These are phyloP conservation scores for Penicillium oxalicum DNA, from an alignment of 2,329 filamentous ascomycete genomes.

Conservation along the genomic window DNA sequence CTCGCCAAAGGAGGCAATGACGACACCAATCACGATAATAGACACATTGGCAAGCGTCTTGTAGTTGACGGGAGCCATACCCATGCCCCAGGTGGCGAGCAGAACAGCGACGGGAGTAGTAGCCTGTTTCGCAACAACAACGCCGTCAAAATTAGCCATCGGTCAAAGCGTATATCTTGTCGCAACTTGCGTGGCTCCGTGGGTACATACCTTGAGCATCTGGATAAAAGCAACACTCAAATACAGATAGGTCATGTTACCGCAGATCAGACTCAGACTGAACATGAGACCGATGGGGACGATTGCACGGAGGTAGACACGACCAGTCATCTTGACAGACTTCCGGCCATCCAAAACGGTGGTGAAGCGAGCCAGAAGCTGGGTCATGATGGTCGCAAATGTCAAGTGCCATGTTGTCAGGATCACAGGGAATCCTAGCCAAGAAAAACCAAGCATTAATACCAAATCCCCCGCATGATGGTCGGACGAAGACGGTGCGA, in stretches of 20 bases:
- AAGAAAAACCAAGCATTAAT: neutral
- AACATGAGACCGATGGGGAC: slow-evolving; percentile 94
- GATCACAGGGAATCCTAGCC: slow-evolving; percentile 50
- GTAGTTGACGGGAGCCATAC: slow-evolving; percentile 74
- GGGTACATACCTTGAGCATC: slow-evolving; percentile 65
- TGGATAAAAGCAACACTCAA: slow-evolving; percentile 95
- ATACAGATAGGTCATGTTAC: slow-evolving; percentile 92
- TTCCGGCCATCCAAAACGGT: slow-evolving; percentile 87
- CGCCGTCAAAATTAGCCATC: neutral
- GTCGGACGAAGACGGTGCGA: slow-evolving; percentile 6
- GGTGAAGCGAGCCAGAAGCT: slow-evolving; percentile 85
- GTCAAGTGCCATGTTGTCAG: slow-evolving; percentile 93
- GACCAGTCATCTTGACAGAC: slow-evolving; percentile 93
- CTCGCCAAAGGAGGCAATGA: slow-evolving; percentile 92
- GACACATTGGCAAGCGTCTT: slow-evolving; percentile 89
- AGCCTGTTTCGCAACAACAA: slow-evolving; percentile 50
- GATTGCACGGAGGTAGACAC: slow-evolving; percentile 86
- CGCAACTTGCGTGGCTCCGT: no score
- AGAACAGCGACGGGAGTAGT: slow-evolving; percentile 93
- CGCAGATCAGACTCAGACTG: slow-evolving; percentile 91
- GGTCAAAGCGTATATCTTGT: neutral
- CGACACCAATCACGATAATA: slow-evolving; percentile 86
- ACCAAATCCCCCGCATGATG: neutral
- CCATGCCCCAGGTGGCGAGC: slow-evolving; percentile 79
- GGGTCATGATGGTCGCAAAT: slow-evolving; percentile 91